Evolutionary conservation across 208 protist genomes (phyloP).

Genomic region (Leishmania lainsoni): DNA sequence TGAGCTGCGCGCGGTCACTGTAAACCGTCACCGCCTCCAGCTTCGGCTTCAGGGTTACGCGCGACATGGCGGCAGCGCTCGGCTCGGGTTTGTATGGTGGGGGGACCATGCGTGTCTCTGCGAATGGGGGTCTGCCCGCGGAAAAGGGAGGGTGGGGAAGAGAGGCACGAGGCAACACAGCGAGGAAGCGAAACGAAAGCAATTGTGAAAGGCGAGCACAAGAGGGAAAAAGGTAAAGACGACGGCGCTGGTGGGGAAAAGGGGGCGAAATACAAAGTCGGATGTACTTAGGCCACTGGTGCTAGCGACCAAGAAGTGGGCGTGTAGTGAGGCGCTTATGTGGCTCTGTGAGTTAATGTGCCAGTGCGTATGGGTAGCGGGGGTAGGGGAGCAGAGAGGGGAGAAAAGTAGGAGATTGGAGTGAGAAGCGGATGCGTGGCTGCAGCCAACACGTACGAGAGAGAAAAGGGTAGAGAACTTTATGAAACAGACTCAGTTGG

Average conservation of each 20-base stretch:
- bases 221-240: background rate
- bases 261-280: background rate
- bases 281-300: background rate
- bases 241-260: background rate
- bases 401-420: background rate
- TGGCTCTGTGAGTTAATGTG: background rate
- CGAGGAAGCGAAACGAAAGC: background rate
- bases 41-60: constrained; percentile 28
- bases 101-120: background rate
- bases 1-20: constrained; percentile 33
- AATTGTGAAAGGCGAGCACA: background rate
- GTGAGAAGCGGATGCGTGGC: background rate
- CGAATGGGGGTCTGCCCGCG: background rate
- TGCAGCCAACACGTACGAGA: background rate
- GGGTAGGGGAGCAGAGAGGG: background rate
- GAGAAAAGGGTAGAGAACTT: too few species aligned
- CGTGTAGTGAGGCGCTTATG: background rate
- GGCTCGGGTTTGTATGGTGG: background rate
- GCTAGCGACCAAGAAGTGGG: background rate
- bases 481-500: background rate
- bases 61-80: constrained; percentile 12
- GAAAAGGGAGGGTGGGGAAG: background rate
- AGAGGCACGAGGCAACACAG: background rate
- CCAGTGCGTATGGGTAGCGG: background rate
- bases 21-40: constrained; percentile 35